Evolutionary conservation across 2,329 filamentous ascomycete species (phyloP).

Genomic region (Mariannaea elegans): DNA sequence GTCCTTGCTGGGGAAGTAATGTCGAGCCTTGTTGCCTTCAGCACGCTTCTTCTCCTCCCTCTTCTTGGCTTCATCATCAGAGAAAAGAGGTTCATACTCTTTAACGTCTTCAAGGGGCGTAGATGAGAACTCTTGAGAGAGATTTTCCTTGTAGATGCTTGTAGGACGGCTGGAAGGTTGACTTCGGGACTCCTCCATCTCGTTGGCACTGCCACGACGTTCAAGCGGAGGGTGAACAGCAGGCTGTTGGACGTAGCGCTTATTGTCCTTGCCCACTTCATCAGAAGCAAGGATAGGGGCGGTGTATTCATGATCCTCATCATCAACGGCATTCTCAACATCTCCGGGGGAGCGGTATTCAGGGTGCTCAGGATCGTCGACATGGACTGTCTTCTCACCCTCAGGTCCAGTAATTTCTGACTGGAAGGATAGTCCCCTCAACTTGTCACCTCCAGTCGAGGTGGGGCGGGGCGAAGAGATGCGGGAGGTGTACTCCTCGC

Average conservation of each 20-base stretch:
- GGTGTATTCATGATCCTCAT: conserved; percentile 69
- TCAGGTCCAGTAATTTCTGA: conserved; percentile 50
- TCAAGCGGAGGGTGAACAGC: conserved; percentile 81
- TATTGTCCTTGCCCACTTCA: conserved; percentile 80
- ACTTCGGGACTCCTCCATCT: conserved; percentile 65
- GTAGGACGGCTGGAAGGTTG: conserved; percentile 67
- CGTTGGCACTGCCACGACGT: conserved; percentile 67
- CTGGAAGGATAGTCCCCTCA: conserved; percentile 35
- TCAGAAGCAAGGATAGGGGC: conserved; percentile 90
- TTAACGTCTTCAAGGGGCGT: conserved; percentile 87
- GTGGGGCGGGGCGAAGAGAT: conserved; percentile 73
- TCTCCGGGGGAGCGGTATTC: conserved; percentile 50
- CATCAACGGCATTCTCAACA: conserved; percentile 58
- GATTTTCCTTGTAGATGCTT: conserved; percentile 66
- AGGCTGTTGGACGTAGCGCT: conserved; percentile 75
- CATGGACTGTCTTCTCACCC: conserved; percentile 73
- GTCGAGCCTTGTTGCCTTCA: conserved; percentile 64
- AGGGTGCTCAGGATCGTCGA: conserved; percentile 66
- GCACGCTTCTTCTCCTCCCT: conserved; percentile 49
- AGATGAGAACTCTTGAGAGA: conserved; percentile 62
- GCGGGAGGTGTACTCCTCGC: conserved; percentile 83
- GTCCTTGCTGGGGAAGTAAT: conserved; percentile 90
- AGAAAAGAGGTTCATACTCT: conserved; percentile 95
- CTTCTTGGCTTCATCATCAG: conserved; percentile 76
- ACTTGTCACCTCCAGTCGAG: conserved; percentile 41